Evolutionary conservation across 2,329 filamentous ascomycete genomes (phyloP).

Genomic region (Monosporascus sp.): DNA sequence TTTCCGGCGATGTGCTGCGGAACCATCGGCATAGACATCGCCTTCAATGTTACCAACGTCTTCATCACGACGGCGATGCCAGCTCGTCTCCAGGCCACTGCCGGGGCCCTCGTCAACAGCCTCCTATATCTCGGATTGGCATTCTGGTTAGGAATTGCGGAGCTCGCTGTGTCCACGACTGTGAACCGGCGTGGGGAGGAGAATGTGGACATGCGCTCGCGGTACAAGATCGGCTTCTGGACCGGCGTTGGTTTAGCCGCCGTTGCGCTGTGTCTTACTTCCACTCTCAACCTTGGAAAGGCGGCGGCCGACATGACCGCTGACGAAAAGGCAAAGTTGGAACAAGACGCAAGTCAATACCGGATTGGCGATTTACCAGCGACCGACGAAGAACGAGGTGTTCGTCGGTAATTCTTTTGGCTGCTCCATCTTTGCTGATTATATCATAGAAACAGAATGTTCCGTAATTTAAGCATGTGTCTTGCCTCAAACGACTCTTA

Average conservation of each 20-base stretch:
- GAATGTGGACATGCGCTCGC: conserved; percentile 14
- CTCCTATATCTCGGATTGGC: conserved; percentile 68
- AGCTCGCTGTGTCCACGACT: conserved; percentile 54
- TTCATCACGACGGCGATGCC: conserved; percentile 73
- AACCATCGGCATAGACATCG: conserved; percentile 70
- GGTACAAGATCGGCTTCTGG: conserved; percentile 28
- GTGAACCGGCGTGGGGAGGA: conserved; percentile 13
- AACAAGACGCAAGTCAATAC: not conserved
- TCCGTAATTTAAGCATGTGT: too few species aligned
- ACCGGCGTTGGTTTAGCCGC: conserved; percentile 22
- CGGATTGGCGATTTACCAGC: not conserved
- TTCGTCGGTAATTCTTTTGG: too few species aligned
- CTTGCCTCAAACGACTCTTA: too few species aligned
- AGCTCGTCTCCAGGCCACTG: conserved; percentile 61
- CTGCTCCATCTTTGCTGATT: too few species aligned
- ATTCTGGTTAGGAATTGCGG: conserved; percentile 64
- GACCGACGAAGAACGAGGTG: too few species aligned
- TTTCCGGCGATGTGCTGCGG: conserved; percentile 66
- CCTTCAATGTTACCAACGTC: conserved; percentile 69
- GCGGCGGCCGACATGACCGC: conserved; percentile 26
- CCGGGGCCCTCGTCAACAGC: conserved; percentile 66
- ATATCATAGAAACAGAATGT: too few species aligned
- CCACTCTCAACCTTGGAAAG: conserved; percentile 23
- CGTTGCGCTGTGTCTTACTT: conserved; percentile 17
- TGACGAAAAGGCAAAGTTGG: conserved; percentile 23